These are phyloP conservation scores for Barnettozyma salicaria DNA, from an alignment of 805 yeast species.

Conservation along the genomic window DNA sequence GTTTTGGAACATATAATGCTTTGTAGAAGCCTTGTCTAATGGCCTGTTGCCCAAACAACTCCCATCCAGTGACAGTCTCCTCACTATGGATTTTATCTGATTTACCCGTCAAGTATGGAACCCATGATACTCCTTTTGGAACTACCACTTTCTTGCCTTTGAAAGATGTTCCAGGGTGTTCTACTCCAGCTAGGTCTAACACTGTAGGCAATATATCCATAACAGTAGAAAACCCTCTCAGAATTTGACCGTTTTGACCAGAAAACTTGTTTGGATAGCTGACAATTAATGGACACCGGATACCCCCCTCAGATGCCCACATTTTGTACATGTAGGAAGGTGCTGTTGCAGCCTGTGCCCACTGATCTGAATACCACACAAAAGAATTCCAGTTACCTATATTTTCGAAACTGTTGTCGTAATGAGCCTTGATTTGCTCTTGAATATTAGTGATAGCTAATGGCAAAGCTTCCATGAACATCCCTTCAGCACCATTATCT, in stretches of 20 bases:
- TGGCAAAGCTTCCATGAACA: conserved; percentile 52
- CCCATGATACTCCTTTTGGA: conserved; percentile 44
- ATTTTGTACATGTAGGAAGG: conserved; percentile 48
- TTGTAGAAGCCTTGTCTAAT: conserved; percentile 45
- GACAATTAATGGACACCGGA: conserved; percentile 48
- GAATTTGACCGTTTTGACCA: conserved; percentile 27
- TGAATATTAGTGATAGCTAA: conserved; percentile 26
- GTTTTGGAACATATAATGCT: conserved; percentile 43
- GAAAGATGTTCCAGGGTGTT: conserved; percentile 37
- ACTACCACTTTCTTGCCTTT: conserved; percentile 38
- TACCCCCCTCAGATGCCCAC: conserved; percentile 60
- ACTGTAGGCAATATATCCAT: conserved; percentile 58
- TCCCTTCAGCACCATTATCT: conserved; percentile 62
- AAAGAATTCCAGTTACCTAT: conserved; percentile 44
- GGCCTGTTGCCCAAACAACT: conserved; percentile 51
- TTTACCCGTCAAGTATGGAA: conserved; percentile 29
- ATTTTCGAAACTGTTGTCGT: conserved; percentile 39
- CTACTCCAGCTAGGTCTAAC: conserved; percentile 41
- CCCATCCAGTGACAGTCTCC: conserved; percentile 48
- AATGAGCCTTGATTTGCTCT: conserved; percentile 23
- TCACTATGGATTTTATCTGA: conserved; percentile 28
- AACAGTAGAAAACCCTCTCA: conserved; percentile 44
- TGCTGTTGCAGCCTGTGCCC: conserved; percentile 62
- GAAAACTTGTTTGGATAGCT: conserved; percentile 34
- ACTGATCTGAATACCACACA: conserved; percentile 47